Percentiles rank a stretch among this genome's conserved stretches.
phyloP scores from a whole-genome alignment of 208 protist genomes.

The Histomonas meleagridis region DNA sequence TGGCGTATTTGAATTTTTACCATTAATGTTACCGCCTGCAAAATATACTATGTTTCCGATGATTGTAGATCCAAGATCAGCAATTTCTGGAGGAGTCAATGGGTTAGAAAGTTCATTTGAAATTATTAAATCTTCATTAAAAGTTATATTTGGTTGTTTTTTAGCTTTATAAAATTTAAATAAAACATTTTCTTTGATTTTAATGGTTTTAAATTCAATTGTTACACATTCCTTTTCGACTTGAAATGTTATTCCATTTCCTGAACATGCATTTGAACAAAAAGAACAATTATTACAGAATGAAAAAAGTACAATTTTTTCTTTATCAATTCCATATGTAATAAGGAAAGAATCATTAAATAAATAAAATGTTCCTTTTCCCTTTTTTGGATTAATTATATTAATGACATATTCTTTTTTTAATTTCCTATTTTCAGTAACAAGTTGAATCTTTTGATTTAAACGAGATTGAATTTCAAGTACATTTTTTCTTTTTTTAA shows the following conservation, averaged over 20 bases:
- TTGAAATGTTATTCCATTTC: not conserved
- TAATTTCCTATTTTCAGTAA: not conserved
- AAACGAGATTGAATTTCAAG: not conserved
- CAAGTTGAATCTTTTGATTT: not conserved
- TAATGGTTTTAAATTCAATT: not conserved
- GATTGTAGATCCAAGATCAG: not conserved
- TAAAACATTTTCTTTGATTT: not conserved
- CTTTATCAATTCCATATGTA: not conserved
- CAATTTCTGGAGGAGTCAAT: not conserved
- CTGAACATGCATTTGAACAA: not conserved
- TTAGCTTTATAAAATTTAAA: not conserved
- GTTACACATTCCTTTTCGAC: too few relatives aligned
- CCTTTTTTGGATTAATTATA: not conserved
- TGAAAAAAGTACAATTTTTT: not conserved
- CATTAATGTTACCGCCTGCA: not conserved
- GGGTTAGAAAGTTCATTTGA: not conserved
- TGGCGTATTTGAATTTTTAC: too few relatives aligned
- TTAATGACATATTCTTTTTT: not conserved
- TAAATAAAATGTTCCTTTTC: not conserved
- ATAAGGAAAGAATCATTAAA: not conserved
- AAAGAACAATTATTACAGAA: too few relatives aligned
- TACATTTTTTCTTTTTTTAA: not conserved
- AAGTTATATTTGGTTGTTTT: not conserved
- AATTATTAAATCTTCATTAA: not conserved
- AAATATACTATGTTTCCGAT: not conserved